Evolutionary conservation across 768 basidiomycete species (phyloP), one percentile per base, ranked within the genome.

Genomic region (Infundibulicybe gibba): DNA sequence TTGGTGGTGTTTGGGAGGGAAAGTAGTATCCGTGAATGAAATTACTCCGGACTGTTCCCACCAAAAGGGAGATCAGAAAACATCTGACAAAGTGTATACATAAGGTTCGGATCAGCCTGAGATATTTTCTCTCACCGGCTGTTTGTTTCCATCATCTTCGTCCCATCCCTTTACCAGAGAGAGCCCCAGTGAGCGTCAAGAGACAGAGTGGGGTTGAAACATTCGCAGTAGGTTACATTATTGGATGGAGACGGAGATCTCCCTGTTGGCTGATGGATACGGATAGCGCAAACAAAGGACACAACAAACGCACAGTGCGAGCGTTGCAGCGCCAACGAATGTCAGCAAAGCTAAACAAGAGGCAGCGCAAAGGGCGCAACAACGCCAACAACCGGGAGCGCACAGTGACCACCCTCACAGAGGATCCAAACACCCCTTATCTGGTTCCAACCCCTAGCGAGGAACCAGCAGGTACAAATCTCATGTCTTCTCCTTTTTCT

Each of bases 341-440:
- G 80, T 75, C 80, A 70, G 70, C 79, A 67, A 70, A 78, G 51
- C 79, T 76, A 73, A 80, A 74, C 65, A 81, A 80, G 67, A 83
- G 82, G 46, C 61, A 64, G 60, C 73, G 79, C 54, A 82, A 80
- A 60, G 73, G 71, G 16, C 79, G 80, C 47, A 70, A 62, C 61
- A 73, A 74, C 62, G 61, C 67, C 54, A 74, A 71, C 53, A 76
- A 70, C 62, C 76, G 84, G 55, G 80, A 83, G 62, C 78, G 82
- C 48, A 83, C 81, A n/a, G 80, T 83, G 54, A 80, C 80, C 52
- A 82, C 81, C 32, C 79, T 83, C 58, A 80, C 80, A 10, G 72
- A 80, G 55, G 78, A 79, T 52, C 72, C 81, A 41, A 74, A 76
- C 55, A 74, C 77, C 3, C 70, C 72, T 25, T 79, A 74, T 49